Evolutionary conservation across 2,329 filamentous ascomycete species (phyloP), one percentile per base, ranked within the genome.

Genomic region (Exophiala phaeomuriformis): DNA sequence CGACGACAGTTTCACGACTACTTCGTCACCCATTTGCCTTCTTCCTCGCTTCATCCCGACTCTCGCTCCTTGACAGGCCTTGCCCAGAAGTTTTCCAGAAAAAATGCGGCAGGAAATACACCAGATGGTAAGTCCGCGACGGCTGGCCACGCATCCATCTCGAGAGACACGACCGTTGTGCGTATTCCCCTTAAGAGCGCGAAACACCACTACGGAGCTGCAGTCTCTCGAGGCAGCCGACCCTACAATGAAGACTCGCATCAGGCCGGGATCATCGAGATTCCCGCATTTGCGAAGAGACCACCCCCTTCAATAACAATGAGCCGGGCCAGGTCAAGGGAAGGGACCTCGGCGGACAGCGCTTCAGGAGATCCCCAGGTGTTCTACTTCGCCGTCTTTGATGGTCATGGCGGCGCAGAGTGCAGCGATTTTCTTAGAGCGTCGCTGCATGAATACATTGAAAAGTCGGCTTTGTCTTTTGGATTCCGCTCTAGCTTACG

Each of bases 311-410:
- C 78, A 29, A 63, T 83, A 56, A 81, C 76, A 1, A 63, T 61
- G 58, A 62, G 55, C 27, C 64, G 19, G 19, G 19, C 60, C 40
- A 62, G 60, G 37, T 55, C 48, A 33, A 55, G 49, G 33, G 65
- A 53, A 52, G 59, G 75, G 57, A 82, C 82, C 69, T 83, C 79
- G 47, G 88, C 80, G 28, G 81, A 77, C 6, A 88, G 88, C 4
- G 82, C 86, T 1, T 86, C 82, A 58, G 91, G 91, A 2, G 91
- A 97, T 66, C 91, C 91, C 1, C 91, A 97, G 67, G 85, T 97
- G 33, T 98, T 98, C 70, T 98, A 97, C 70, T 98, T 96, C 76
- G 90, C 82, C 1, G 84, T 97, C 1, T 98, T 97, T 65, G 93
- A 98, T 69, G 93, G 93, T 2, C 93, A 98, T 72, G 93, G 93